phyloP scores from a whole-genome alignment of 169 alveolate species.

The Plasmodium vivax region DNA sequence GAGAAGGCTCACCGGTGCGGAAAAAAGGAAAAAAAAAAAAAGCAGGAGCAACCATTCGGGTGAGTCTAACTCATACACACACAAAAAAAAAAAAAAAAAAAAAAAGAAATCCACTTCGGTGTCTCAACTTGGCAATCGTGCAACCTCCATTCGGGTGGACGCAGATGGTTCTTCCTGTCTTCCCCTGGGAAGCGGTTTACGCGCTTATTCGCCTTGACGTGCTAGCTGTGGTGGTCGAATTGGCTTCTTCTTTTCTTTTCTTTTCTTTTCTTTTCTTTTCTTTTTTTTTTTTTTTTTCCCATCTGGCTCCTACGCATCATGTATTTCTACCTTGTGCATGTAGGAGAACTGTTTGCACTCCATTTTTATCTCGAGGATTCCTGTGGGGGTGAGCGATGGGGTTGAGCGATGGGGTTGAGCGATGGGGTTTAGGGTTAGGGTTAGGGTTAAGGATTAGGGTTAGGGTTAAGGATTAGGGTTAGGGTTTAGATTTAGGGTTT shows the following conservation, averaged over 20 bases:
- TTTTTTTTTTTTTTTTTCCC: neutral
- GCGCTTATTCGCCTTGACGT: neutral
- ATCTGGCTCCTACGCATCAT: constrained; percentile 7
- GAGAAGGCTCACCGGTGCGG: too few species aligned
- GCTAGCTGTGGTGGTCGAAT: neutral
- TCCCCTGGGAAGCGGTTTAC: neutral
- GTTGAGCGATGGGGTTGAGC: too few species aligned
- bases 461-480: too few species aligned
- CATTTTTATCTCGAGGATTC: constrained; percentile 66
- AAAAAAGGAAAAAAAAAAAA: too few species aligned
- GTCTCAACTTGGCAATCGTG: neutral
- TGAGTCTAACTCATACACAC: too few species aligned
- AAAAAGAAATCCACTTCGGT: neutral
- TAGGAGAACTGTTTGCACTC: constrained; percentile 68
- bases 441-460: too few species aligned
- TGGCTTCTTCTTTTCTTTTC: neutral
- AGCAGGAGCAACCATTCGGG: too few species aligned
- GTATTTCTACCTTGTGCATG: constrained; percentile 57
- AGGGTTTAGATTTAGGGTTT: too few species aligned
- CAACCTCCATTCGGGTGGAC: neutral
- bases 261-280: too few species aligned
- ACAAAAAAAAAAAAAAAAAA: too few species aligned
- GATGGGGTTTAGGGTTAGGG: neutral
- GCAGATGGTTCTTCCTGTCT: neutral
- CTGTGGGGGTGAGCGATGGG: neutral